Conservation (phyloP, 2,329 filamentous ascomycete species). For the Incumbomyces lentus region DNA sequence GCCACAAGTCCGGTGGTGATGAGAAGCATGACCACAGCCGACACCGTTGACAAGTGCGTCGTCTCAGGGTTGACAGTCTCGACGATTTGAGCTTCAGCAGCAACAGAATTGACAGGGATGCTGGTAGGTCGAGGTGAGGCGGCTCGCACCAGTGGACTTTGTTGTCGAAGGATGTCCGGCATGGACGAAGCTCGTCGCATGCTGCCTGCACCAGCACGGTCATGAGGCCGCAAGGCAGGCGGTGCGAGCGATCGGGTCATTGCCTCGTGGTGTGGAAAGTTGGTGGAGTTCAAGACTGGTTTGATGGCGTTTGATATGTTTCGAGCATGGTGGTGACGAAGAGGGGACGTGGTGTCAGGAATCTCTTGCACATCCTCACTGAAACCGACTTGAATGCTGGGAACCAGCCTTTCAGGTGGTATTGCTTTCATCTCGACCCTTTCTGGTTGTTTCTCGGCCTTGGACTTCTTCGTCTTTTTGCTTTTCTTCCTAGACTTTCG, state of each 20-base stretch:
- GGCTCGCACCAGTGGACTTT: slow-evolving; percentile 10
- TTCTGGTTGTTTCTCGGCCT: slow-evolving; percentile 11
- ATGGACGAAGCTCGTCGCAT: slow-evolving; percentile 60
- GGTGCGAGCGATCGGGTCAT: slow-evolving; percentile 16
- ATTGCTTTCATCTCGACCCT: slow-evolving; percentile 25
- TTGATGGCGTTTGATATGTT: slow-evolving; percentile 51
- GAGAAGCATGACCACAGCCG: slow-evolving; percentile 53
- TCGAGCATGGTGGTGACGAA: slow-evolving; percentile 47
- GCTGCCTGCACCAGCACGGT: slow-evolving; percentile 37
- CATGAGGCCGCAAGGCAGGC: slow-evolving; percentile 11
- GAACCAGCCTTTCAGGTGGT: slow-evolving; percentile 8
- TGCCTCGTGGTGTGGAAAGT: slow-evolving; percentile 20
- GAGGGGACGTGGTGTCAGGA: slow-evolving; percentile 23
- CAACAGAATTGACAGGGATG: slow-evolving; percentile 2
- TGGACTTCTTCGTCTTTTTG: slow-evolving; percentile 14
- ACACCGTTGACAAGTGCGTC: slow-evolving; percentile 26
- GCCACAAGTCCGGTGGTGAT: slow-evolving; percentile 57
- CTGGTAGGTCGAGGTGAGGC: slow-evolving; percentile 25
- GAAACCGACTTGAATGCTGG: slow-evolving; percentile 46
- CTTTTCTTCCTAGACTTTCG: slow-evolving; percentile 22
- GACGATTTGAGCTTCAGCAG: slow-evolving; percentile 26
- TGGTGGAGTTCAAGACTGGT: slow-evolving; percentile 15
- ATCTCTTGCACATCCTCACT: slow-evolving; percentile 31
- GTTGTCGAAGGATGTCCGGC: slow-evolving; percentile 53
- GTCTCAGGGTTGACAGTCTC: slow-evolving; percentile 21